Conservation (phyloP, 208 protist species). For the Trypanosoma caninum region DNA sequence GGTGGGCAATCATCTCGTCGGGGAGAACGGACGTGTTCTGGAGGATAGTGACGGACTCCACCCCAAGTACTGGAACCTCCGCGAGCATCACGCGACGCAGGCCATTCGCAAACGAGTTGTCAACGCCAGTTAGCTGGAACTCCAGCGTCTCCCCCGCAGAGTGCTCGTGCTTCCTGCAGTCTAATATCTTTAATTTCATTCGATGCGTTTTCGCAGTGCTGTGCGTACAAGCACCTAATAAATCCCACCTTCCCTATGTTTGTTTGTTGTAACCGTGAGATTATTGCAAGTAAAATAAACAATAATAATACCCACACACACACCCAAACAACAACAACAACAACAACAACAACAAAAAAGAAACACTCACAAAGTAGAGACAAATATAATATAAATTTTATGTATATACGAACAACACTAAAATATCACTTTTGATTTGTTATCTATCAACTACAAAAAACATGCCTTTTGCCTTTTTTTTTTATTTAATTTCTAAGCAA, state of each 20-base stretch:
- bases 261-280: background rate
- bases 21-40: conserved; percentile 96
- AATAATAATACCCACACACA: conserved; percentile 8
- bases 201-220: background rate
- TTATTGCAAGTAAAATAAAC: background rate
- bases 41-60: conserved; percentile 96
- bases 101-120: conserved; percentile 95
- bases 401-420: too few species aligned
- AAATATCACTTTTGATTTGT: too few species aligned
- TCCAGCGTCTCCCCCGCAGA: conserved; percentile 82
- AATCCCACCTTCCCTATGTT: background rate
- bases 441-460: too few species aligned
- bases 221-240: background rate
- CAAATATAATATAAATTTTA: too few species aligned
- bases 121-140: conserved; percentile 87
- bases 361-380: too few species aligned
- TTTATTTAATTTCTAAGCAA: too few species aligned
- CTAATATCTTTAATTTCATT: conserved; percentile 82
- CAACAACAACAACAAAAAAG: background rate
- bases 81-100: conserved; percentile 97
- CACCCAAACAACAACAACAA: background rate
- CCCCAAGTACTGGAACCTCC: conserved; percentile 98
- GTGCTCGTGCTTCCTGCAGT: conserved; percentile 71
- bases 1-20: conserved; percentile 99
- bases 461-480: too few species aligned